Evolutionary conservation across 2,329 filamentous ascomycete species (phyloP).

Genomic region (Nemania sp.): DNA sequence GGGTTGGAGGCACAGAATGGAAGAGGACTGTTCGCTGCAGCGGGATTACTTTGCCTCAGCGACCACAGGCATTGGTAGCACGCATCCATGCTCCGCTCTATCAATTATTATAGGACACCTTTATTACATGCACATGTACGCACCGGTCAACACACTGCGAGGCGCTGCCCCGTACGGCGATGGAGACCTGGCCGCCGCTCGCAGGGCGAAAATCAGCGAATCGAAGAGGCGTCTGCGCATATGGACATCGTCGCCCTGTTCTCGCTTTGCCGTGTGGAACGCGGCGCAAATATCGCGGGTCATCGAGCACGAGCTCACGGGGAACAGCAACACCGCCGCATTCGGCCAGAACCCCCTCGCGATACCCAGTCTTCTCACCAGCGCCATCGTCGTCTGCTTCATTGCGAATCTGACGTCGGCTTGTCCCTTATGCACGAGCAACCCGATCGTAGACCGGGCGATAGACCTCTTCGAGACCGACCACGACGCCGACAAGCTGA

Average conservation of each 20-base stretch:
- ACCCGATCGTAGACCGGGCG: neutral
- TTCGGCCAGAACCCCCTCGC: neutral
- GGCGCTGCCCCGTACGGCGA: neutral
- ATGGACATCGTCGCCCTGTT: neutral
- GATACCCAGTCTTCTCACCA: neutral
- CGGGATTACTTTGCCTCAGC: neutral
- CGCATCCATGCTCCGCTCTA: neutral
- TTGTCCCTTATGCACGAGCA: neutral
- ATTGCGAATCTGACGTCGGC: neutral
- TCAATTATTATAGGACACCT: neutral
- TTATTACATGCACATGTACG: neutral
- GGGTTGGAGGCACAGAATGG: neutral
- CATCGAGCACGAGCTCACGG: neutral
- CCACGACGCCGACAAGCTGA: neutral
- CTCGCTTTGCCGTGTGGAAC: neutral
- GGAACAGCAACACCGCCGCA: neutral
- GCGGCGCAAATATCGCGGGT: conserved; percentile 5
- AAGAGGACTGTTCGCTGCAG: neutral
- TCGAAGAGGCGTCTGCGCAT: neutral
- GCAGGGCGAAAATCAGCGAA: neutral
- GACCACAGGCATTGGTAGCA: neutral
- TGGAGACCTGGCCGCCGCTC: neutral
- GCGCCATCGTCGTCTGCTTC: neutral
- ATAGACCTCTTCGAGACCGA: neutral
- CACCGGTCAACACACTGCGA: neutral